Evolutionary conservation across 2,329 filamentous ascomycete genomes (phyloP).

Genomic region (Rhynchosporium graminicola): DNA sequence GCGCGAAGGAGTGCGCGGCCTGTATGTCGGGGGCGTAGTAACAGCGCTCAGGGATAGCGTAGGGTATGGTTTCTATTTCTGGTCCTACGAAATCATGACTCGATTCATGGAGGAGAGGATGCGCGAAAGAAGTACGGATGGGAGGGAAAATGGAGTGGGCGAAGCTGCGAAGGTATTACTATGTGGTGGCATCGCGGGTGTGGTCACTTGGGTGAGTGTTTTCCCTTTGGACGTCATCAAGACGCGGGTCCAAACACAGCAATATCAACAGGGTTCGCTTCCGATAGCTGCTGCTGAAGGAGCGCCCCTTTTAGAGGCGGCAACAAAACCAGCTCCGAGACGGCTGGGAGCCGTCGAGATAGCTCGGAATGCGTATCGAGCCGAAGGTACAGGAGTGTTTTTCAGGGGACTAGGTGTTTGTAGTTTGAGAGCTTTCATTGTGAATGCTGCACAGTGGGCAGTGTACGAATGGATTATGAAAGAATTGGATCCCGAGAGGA

Average conservation of each 20-base stretch:
- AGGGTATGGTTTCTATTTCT: slow-evolving; percentile 98
- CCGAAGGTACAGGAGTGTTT: slow-evolving; percentile 63
- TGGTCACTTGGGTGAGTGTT: slow-evolving; percentile 85
- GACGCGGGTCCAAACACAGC: slow-evolving; percentile 83
- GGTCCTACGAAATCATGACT: slow-evolving; percentile 81
- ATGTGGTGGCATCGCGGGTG: slow-evolving; percentile 83
- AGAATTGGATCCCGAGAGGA: slow-evolving; percentile 44
- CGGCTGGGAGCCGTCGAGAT: slow-evolving; percentile 61
- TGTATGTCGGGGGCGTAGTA: slow-evolving; percentile 80
- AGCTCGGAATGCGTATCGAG: slow-evolving; percentile 64
- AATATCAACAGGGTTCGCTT: slow-evolving; percentile 35
- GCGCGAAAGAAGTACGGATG: slow-evolving; percentile 12
- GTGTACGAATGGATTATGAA: slow-evolving; percentile 87
- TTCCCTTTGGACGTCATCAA: slow-evolving; percentile 94
- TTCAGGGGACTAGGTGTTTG: slow-evolving; percentile 78
- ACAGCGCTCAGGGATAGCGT: slow-evolving; percentile 83
- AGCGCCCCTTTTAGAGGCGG: slow-evolving; percentile 40
- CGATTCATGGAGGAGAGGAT: slow-evolving; percentile 49
- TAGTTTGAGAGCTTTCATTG: slow-evolving; percentile 82
- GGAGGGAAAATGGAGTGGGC: slow-evolving; percentile 44
- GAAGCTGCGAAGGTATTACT: slow-evolving; percentile 67
- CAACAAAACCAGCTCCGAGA: slow-evolving; percentile 25
- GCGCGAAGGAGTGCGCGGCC: slow-evolving; percentile 61
- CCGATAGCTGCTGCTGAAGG: slow-evolving; percentile 20
- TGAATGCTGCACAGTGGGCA: slow-evolving; percentile 92